Base-by-base conservation (phyloP, 1,284 basidiomycete species). In the Tilletiopsis washingtonensis region DNA sequence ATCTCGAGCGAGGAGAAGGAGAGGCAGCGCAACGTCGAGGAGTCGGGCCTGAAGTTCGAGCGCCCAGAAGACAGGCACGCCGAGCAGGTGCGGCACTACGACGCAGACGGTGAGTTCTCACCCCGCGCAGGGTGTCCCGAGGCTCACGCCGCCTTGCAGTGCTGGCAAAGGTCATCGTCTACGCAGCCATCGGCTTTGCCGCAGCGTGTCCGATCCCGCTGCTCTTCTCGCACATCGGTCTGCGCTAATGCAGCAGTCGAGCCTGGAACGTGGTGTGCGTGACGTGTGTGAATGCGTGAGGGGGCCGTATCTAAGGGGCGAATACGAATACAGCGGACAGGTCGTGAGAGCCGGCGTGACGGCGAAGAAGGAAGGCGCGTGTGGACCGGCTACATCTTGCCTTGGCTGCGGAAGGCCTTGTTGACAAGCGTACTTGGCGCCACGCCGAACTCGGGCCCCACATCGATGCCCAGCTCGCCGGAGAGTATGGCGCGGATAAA, bases 101-200 rank as follows among this genome's bases (percentile, higher is more conserved):
- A 90, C 75, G 85, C 86, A 15, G 86, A 89, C 76, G 87, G 49
- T 44, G 23, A 51, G 40, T 39, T 19, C 45, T 46, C 17, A 20
- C 43, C n/a, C 20, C 7, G 21, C 20, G 9, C 12, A 11, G 32
- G 12, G 17, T 34, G 12, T 34, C 4, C 11, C 14, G 7, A 3
- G 37, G 15, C 24, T 34, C 15, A 38, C 17, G 15, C 26, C 20
- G 9, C 38, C 5, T 27, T 29, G 5, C 43, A 51, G 49, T 93
- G 6, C 74, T 91, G 56, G 91, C 90, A 25, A 93, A 91, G 76
- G 84, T 91, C 3, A 82, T 89, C 42, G 90, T 93, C 3, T 96
- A 94, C 69, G 80, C 81, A 45, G 89, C 88, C 0, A 91, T 94
- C 53, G 88, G 81, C 0, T 70, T 86, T 23, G 71, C 91, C 37